Conservation (phyloP, 2,329 filamentous ascomycete species). For the Colletotrichum sp. region DNA sequence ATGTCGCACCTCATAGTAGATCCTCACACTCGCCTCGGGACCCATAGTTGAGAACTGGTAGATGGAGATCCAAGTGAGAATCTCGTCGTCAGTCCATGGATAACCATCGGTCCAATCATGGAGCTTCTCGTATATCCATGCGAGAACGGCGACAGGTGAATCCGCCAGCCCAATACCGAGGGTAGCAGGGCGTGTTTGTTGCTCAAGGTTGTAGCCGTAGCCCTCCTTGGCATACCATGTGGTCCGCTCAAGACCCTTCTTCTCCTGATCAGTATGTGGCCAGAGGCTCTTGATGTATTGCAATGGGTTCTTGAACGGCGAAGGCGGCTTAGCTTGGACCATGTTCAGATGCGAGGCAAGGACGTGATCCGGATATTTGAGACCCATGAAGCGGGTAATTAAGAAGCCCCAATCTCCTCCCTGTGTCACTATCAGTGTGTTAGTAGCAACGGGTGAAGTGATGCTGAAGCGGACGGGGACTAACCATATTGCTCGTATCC, state of each 20-base stretch:
- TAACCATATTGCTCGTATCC: constrained; percentile 66
- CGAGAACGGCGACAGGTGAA: constrained; percentile 71
- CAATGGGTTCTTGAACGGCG: constrained; percentile 55
- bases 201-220: constrained; percentile 61
- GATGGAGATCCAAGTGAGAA: constrained; percentile 75
- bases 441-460: fast-evolving
- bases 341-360: constrained; percentile 68
- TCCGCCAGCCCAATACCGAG: constrained; percentile 73
- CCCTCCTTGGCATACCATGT: constrained; percentile 64
- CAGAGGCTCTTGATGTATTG: constrained; percentile 62
- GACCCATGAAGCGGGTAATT: constrained; percentile 66
- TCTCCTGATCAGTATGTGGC: constrained; percentile 58
- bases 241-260: constrained; percentile 54
- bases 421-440: constrained; percentile 49
- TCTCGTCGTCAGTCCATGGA: constrained; percentile 76
- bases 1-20: constrained; percentile 74
- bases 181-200: constrained; percentile 75
- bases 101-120: constrained; percentile 78
- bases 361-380: constrained; percentile 61
- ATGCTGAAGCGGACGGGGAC: constrained; percentile 15
- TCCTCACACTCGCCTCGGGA: constrained; percentile 68
- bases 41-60: constrained; percentile 76
- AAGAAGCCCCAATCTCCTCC: constrained; percentile 76
- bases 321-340: constrained; percentile 51
- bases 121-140: constrained; percentile 84